phyloP scores from a whole-genome alignment of 2,329 filamentous ascomycete species.

The Diaporthe longicolla region DNA sequence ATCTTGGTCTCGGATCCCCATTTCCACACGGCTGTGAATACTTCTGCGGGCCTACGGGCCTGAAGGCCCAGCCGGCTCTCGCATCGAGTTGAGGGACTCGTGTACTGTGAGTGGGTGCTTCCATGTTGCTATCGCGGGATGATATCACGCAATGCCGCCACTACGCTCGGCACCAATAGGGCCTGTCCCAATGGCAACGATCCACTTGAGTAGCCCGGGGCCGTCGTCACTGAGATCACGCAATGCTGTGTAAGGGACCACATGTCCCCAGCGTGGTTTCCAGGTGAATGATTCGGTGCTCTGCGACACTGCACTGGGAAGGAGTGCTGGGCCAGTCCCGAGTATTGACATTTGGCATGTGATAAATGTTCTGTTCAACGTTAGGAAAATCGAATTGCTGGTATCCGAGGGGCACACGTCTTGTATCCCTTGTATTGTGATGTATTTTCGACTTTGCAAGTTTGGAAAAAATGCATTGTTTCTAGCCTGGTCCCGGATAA shows the following conservation, averaged over 20 bases:
- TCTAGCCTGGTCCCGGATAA: too few relatives aligned
- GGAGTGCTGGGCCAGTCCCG: background rate
- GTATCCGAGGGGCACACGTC: too few relatives aligned
- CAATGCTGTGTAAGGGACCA: constrained; percentile 3
- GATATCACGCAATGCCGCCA: constrained; percentile 42
- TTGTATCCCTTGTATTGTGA: too few relatives aligned
- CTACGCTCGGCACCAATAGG: constrained; percentile 23
- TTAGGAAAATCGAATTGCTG: too few relatives aligned
- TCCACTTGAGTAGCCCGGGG: background rate
- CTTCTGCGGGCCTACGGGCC: background rate
- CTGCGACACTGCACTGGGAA: background rate
- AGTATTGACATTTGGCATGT: background rate
- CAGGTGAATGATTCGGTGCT: background rate
- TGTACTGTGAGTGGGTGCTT: constrained; percentile 10
- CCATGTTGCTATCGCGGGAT: constrained; percentile 40
- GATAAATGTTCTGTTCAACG: too few relatives aligned
- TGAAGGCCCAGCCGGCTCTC: constrained; percentile 25
- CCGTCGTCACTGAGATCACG: constrained; percentile 15
- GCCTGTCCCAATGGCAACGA: background rate
- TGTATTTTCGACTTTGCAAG: too few relatives aligned
- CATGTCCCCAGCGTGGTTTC: background rate
- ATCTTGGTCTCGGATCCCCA: background rate
- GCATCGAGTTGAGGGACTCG: background rate
- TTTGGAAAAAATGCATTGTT: too few relatives aligned
- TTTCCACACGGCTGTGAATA: constrained; percentile 3